These are phyloP conservation scores for Xerocomus minutiporus DNA, from an alignment of 1,284 basidiomycete species.

Conservation along the genomic window DNA sequence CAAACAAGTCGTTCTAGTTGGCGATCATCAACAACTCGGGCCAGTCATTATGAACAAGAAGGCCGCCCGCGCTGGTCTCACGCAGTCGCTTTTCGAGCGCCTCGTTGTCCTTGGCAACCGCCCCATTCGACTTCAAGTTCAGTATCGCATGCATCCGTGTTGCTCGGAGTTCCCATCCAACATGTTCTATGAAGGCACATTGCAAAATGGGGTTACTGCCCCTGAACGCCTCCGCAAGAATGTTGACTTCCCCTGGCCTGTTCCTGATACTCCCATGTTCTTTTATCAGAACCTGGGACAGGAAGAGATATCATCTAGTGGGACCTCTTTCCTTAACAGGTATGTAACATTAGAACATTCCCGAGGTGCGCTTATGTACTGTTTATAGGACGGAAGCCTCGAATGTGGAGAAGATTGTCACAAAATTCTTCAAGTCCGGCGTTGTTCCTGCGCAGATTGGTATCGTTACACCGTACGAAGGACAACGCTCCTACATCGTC, in stretches of 20 bases:
- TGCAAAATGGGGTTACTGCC: slow-evolving; percentile 99
- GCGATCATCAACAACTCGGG: slow-evolving; percentile 96
- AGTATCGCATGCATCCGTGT: slow-evolving; percentile 99
- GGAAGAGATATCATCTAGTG: slow-evolving; percentile 97
- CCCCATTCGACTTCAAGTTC: slow-evolving; percentile 97
- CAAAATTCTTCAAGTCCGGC: slow-evolving; percentile 98
- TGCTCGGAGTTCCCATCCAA: slow-evolving; percentile 99
- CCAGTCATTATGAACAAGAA: slow-evolving; percentile 99
- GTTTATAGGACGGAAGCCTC: slow-evolving; percentile 86
- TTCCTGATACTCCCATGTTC: slow-evolving; percentile 98
- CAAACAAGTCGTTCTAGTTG: slow-evolving; percentile 97
- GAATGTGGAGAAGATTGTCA: slow-evolving; percentile 99
- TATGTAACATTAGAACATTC: slow-evolving; percentile 23
- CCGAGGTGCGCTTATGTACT: slow-evolving; percentile 1
- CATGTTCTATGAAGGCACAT: slow-evolving; percentile 99
- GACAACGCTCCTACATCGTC: slow-evolving; percentile 97
- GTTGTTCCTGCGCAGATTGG: slow-evolving; percentile 95
- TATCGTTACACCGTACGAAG: slow-evolving; percentile 98
- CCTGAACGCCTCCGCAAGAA: slow-evolving; percentile 96
- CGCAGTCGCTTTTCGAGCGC: slow-evolving; percentile 96
- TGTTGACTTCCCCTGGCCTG: slow-evolving; percentile 99
- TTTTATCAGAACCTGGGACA: slow-evolving; percentile 99
- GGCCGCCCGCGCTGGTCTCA: slow-evolving; percentile 93
- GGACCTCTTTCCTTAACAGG: slow-evolving; percentile 97
- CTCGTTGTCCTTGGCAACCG: slow-evolving; percentile 93